Evolutionary conservation across 192 early-diverging fungal species (phyloP), one percentile per base, ranked within the genome.

Genomic region (Oehlia diaphana): DNA sequence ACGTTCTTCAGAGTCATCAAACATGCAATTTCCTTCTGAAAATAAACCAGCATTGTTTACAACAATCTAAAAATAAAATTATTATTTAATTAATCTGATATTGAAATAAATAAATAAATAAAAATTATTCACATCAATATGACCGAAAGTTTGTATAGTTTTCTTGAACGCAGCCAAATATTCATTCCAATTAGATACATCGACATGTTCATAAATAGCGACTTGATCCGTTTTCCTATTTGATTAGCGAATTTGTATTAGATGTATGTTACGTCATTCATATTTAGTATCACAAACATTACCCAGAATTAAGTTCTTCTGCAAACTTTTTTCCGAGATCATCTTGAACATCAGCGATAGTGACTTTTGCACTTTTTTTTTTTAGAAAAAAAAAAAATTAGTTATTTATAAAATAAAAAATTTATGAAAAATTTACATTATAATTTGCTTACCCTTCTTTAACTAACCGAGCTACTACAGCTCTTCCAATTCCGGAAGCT

Each of bases 271-370:
- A 13, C 44, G 10, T 12, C 44, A 12, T 10, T 47, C 39, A 47
- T 47, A 9, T 37, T 61, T 58, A 21, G 53, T 83, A 47, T n/a
- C 12, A 75, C 16, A 81, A 37, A 16, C 53, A 72, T 39, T 72
- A 79, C 74, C 74, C 83, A 9, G 81, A 65, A 47, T 79, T 80
- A 39, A 82, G 61, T 47, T 83, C 79, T 10, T 61, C 66, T 4
- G 76, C 82, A 65, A 83, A 67, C 21, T 65, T 74, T 66, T 80
- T 76, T 6, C 82, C 82, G 9, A 73, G 79, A 47, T 83, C 80
- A 63, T 63, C 84, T 35, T 88, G 81, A 63, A 92, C 77, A 61
- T 92, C 91, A 35, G 84, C 91, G 50, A 93, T 76, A 23, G 91
- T 91, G 61, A 92, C 89, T 37, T 89, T 88, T 67, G 83, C 90